These are phyloP conservation scores for Recurvomyces mirabilis DNA, from an alignment of 495 filamentous ascomycete genomes.

Conservation along the genomic window DNA sequence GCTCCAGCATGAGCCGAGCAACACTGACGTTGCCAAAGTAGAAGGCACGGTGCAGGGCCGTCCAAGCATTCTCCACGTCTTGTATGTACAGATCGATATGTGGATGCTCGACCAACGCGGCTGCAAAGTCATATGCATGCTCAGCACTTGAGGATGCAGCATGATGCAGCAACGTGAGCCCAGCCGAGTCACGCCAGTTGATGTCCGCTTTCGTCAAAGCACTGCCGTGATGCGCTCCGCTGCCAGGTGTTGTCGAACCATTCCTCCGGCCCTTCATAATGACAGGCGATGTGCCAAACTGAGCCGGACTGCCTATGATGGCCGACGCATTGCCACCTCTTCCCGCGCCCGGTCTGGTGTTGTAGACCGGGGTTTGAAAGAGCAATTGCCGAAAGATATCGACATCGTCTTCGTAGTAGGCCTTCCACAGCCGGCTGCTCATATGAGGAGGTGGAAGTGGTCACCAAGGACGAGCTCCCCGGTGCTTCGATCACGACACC, in stretches of 20 bases:
- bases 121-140: slow-evolving; percentile 58
- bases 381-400: slow-evolving; percentile 78
- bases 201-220: slow-evolving; percentile 56
- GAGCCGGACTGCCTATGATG: slow-evolving; percentile 41
- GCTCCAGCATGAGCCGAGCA: slow-evolving; percentile 64
- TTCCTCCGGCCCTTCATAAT: slow-evolving; percentile 32
- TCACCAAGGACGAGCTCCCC: slow-evolving; percentile 37
- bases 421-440: slow-evolving; percentile 93
- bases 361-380: slow-evolving; percentile 46
- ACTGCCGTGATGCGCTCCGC: slow-evolving; percentile 23
- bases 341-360: slow-evolving; percentile 35
- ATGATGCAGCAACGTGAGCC: slow-evolving; percentile 76
- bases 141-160: slow-evolving; percentile 62
- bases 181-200: slow-evolving; percentile 67
- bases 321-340: slow-evolving; percentile 31
- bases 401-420: slow-evolving; percentile 91
- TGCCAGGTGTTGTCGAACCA: slow-evolving; percentile 11
- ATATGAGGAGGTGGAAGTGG: slow-evolving; percentile 51
- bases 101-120: slow-evolving; percentile 66
- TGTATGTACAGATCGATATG: slow-evolving; percentile 75
- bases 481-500: slow-evolving; percentile 59
- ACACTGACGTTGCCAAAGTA: slow-evolving; percentile 88
- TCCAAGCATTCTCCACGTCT: slow-evolving; percentile 92
- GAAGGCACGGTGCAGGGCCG: slow-evolving; percentile 79
- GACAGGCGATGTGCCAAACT: slow-evolving; percentile 40